Percentiles rank a stretch among this genome's conserved stretches.
Evolutionary conservation across 2,329 filamentous ascomycete species (phyloP).

Genomic region (Fusarium xyrophilum): DNA sequence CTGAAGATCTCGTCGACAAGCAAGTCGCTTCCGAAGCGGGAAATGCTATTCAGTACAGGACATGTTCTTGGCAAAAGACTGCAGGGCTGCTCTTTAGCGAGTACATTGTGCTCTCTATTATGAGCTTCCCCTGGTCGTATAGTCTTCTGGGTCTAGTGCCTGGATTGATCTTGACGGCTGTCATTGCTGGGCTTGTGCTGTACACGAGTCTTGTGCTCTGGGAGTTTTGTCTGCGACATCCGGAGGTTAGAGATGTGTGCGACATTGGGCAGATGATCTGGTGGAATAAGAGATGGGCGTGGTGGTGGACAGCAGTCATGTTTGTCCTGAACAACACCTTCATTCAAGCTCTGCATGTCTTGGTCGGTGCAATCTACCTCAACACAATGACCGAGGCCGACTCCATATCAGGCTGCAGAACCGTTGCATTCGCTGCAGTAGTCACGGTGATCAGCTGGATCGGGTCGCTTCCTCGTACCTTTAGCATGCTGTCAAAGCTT

Average conservation of each 20-base stretch:
- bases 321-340: constrained; percentile 94
- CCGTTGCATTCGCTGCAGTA: constrained; percentile 78
- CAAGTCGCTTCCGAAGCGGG: constrained; percentile 79
- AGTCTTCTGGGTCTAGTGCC: constrained; percentile 85
- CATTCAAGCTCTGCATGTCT: constrained; percentile 80
- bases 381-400: constrained; percentile 82
- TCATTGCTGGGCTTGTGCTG: constrained; percentile 77
- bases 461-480: constrained; percentile 84
- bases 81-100: constrained; percentile 89
- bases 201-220: constrained; percentile 72
- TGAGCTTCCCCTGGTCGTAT: constrained; percentile 95
- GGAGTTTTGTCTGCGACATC: constrained; percentile 89
- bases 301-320: constrained; percentile 77
- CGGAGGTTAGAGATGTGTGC: constrained; percentile 88
- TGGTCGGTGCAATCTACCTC: constrained; percentile 83
- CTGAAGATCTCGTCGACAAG: constrained; percentile 57
- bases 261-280: constrained; percentile 94
- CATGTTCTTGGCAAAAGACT: constrained; percentile 95
- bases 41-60: constrained; percentile 86
- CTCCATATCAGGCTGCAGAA: constrained; percentile 69
- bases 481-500: constrained; percentile 77
- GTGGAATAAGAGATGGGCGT: constrained; percentile 77
- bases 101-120: constrained; percentile 89
- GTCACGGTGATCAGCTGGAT: constrained; percentile 77
- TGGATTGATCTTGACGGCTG: constrained; percentile 78